Evolutionary conservation across 176 grass and related monocot species (phyloP), one percentile per base, ranked within the genome.

Genomic region (Raddia distichophylla): DNA sequence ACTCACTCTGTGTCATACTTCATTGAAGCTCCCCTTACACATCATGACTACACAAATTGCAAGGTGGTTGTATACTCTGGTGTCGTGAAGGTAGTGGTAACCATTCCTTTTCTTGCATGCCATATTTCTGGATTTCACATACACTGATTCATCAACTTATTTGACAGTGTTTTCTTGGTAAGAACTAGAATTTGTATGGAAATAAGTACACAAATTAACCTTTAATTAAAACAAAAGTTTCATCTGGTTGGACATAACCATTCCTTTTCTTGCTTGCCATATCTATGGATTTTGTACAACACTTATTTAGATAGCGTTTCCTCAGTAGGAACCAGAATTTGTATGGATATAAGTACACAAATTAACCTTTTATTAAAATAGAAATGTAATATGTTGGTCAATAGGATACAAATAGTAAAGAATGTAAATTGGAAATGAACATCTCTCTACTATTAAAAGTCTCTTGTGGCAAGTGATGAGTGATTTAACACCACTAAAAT

Each of bases 1-100:
- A 99, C 97, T 55, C 97, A 99, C 69, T 99, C 97, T 17, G 97
- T 99, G 33, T 99, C 97, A 1, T 99, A 99, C 85, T 99, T 99
- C 83, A 91, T 99, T 83, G 97, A 99, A 86, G 97, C 97, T 11
- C 97, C 97, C 35, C 89, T 99, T 79, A 77, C 89, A 69, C 81
- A 90, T 74, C 93, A 99, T 83, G 93, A 99, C 51, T 91, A 91
- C 81, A 77, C 79, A 82, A 90, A 87, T 66, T 99, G 68, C 84
- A 99, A 93, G 79, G 89, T 99, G 74, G 79, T 99, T 80, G 91
- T 99, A 37, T 99, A 99, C 74, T 99, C 93, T 52, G 90, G 87
- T 20, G 97, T 99, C 85, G 97, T 99, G 22, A 99, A 99, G 97
- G 97, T 99, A 93, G 44, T 86, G 19, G 80, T 49, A 76, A 78